Conservation (phyloP, 108 stramenopile genomes). For the Schizochytrium sp. region DNA sequence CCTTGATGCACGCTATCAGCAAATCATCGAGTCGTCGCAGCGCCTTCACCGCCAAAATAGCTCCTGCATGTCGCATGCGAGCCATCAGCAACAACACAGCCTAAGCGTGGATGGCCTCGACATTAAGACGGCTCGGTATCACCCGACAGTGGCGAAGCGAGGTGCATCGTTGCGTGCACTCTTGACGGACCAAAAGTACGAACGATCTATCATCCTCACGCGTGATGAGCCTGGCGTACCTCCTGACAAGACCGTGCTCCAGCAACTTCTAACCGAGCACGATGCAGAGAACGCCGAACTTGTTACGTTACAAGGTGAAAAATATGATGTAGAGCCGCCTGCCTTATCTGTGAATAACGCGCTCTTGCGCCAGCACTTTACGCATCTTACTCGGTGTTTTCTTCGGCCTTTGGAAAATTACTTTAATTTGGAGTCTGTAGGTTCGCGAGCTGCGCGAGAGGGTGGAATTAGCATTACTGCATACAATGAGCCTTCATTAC, state of each 20-base stretch:
- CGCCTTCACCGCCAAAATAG: conserved; percentile 3
- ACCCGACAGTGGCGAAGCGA: conserved; percentile 51
- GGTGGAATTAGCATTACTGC: conserved; percentile 15
- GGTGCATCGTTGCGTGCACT: conserved; percentile 49
- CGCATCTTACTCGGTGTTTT: conserved; percentile 43
- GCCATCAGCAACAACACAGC: conserved; percentile 46
- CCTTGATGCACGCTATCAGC: conserved; percentile 4
- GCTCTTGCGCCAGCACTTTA: conserved; percentile 17
- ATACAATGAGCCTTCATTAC: conserved; percentile 36
- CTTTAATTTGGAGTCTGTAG: conserved; percentile 34
- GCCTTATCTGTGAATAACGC: conserved; percentile 53
- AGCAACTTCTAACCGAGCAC: conserved; percentile 52
- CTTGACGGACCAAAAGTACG: conserved; percentile 57
- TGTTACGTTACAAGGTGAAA: neutral
- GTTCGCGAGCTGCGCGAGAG: conserved; percentile 36
- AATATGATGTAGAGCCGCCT: conserved; percentile 9
- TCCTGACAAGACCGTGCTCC: conserved; percentile 23
- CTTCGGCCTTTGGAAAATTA: conserved; percentile 33
- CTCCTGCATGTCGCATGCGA: conserved; percentile 38
- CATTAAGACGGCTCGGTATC: conserved; percentile 25
- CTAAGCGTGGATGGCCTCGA: conserved; percentile 11
- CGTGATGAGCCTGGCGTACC: conserved; percentile 17
- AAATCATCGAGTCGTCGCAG: conserved; percentile 46
- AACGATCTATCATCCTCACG: conserved; percentile 41
- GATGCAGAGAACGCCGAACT: conserved; percentile 24